These are phyloP conservation scores for Podospora anserina DNA, from an alignment of 495 filamentous ascomycete species.

Conservation along the genomic window DNA sequence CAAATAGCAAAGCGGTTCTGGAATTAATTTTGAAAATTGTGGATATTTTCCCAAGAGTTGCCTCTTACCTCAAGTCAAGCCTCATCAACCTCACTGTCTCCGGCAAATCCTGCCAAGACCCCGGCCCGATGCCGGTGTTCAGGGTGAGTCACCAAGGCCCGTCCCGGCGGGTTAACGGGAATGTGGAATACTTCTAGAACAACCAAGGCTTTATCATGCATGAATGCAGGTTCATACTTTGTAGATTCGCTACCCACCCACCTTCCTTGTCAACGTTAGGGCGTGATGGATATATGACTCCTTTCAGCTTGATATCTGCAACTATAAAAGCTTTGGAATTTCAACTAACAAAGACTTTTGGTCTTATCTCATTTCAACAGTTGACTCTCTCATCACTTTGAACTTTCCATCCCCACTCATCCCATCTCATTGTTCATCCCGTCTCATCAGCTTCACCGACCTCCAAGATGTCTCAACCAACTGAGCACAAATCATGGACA, in stretches of 20 bases:
- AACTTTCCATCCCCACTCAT: neutral
- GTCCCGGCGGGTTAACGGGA: neutral
- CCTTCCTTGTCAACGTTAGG: neutral
- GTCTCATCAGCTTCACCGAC: neutral
- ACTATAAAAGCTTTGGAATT: neutral
- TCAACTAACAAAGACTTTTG: neutral
- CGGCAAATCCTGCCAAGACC: neutral
- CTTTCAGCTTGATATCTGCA: neutral
- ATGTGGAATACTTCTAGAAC: neutral
- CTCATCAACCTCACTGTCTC: neutral
- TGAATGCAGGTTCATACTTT: neutral
- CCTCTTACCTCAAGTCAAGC: too few relatives aligned
- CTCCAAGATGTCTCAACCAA: slow-evolving; percentile 6
- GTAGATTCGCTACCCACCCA: neutral
- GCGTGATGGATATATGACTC: neutral
- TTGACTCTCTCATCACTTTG: too few relatives aligned
- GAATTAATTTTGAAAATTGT: too few relatives aligned
- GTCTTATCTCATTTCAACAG: too few relatives aligned
- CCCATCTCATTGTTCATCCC: neutral
- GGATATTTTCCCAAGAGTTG: too few relatives aligned
- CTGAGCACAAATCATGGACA: slow-evolving; percentile 15
- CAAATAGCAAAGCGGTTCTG: neutral
- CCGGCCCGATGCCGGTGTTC: neutral
- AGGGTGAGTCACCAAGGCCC: neutral
- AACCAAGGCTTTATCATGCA: neutral